phyloP scores from a whole-genome alignment of 2,329 filamentous ascomycete genomes.

The Diplocarpon mali region DNA sequence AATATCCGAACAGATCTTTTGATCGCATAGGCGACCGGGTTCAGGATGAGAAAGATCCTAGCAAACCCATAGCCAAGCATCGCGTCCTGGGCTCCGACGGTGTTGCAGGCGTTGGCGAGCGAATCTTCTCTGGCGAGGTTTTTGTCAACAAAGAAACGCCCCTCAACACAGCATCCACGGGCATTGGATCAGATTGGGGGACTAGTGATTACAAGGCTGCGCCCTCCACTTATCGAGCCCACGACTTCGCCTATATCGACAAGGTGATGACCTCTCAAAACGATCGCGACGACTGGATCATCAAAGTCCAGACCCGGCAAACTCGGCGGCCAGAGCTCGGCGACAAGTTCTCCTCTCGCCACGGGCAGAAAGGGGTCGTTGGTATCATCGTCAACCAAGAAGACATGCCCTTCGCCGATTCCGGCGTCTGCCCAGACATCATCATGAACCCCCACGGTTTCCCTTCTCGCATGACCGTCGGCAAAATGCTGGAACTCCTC shows the following conservation, averaged over 20 bases:
- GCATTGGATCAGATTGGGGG: conserved; percentile 56
- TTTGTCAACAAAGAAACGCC: conserved; percentile 88
- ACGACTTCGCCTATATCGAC: conserved; percentile 83
- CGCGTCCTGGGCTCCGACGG: conserved; percentile 74
- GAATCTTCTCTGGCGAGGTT: conserved; percentile 66
- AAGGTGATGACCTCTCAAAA: conserved; percentile 91
- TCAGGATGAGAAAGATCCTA: conserved; percentile 40
- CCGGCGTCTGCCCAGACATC: conserved; percentile 87
- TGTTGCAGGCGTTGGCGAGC: conserved; percentile 74
- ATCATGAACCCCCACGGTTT: conserved; percentile 99
- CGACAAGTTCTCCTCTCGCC: conserved; percentile 96
- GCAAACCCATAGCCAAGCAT: conserved; percentile 55
- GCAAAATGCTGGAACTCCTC: conserved; percentile 90
- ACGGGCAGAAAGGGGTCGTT: conserved; percentile 96
- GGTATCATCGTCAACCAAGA: conserved; percentile 95
- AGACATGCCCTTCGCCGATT: conserved; percentile 91
- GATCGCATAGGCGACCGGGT: conserved; percentile 55
- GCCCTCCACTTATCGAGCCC: conserved; percentile 67
- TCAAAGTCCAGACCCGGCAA: conserved; percentile 95
- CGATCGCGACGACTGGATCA: conserved; percentile 72
- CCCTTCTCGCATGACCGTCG: conserved; percentile 98
- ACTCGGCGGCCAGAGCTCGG: conserved; percentile 89
- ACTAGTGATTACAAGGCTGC: conserved; percentile 53
- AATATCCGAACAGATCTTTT: conserved; percentile 70
- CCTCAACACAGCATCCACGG: conserved; percentile 62